These are phyloP conservation scores for Trichoderma gamsii DNA, from an alignment of 495 filamentous ascomycete genomes.

Conservation along the genomic window DNA sequence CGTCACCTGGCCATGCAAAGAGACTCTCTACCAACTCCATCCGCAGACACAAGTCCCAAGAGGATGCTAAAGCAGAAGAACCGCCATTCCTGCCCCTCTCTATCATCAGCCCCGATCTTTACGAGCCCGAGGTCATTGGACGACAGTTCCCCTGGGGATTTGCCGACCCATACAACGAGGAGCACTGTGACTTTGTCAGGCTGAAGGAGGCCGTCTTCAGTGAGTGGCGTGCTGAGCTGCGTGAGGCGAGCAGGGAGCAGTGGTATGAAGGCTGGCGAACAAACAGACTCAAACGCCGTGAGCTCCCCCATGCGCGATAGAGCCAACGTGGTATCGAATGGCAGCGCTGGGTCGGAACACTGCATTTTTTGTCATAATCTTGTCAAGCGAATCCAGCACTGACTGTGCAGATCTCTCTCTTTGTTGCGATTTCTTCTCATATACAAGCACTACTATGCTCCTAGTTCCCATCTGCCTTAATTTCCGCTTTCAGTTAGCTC, in stretches of 20 bases:
- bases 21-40: conserved; percentile 46
- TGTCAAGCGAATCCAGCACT: background rate
- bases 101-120: conserved; percentile 87
- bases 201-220: conserved; percentile 86
- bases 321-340: background rate
- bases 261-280: conserved; percentile 98
- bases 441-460: too few relatives aligned
- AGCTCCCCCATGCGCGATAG: conserved; percentile 13
- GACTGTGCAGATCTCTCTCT: background rate
- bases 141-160: conserved; percentile 95
- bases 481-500: background rate
- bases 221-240: conserved; percentile 87
- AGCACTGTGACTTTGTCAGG: conserved; percentile 90
- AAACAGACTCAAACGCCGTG: conserved; percentile 46
- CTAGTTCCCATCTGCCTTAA: background rate
- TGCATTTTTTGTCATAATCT: background rate
- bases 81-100: conserved; percentile 72
- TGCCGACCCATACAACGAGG: conserved; percentile 81
- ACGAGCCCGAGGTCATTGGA: conserved; percentile 71
- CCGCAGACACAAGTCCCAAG: conserved; percentile 36
- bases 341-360: background rate
- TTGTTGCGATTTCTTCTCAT: background rate
- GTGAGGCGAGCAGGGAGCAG: conserved; percentile 82
- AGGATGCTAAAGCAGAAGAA: conserved; percentile 34
- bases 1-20: conserved; percentile 31